Percentiles rank a stretch among this genome's conserved stretches.
Conservation (phyloP, 352 stramenopile genomes). For the Pythium aphanidermatum region DNA sequence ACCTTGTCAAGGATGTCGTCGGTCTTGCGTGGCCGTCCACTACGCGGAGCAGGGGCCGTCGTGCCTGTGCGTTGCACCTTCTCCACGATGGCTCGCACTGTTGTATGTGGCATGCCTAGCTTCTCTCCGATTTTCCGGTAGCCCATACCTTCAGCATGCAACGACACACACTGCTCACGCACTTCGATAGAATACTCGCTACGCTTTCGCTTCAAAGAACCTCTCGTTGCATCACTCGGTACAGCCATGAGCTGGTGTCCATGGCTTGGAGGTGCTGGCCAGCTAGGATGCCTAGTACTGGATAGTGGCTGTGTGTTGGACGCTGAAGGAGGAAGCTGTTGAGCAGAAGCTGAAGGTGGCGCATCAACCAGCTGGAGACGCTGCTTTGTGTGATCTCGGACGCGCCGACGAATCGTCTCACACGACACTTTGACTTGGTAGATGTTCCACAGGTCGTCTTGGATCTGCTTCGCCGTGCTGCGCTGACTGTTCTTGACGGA, state of each 20-base stretch:
- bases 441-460: conserved; percentile 43
- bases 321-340: too few species aligned
- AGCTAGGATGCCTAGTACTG: too few species aligned
- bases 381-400: conserved; percentile 47
- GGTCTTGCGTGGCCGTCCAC: conserved; percentile 53
- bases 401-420: conserved; percentile 52
- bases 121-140: conserved; percentile 55
- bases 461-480: conserved; percentile 57
- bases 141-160: conserved; percentile 43
- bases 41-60: conserved; percentile 41
- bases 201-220: conserved; percentile 29
- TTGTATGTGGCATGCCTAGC: conserved; percentile 64
- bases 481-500: conserved; percentile 41
- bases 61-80: conserved; percentile 51
- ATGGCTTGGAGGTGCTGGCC: conserved; percentile 9
- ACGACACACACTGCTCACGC: conserved; percentile 46
- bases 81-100: conserved; percentile 62
- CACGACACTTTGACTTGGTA: conserved; percentile 54
- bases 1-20: conserved; percentile 59
- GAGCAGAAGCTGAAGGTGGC: too few species aligned
- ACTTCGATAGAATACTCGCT: conserved; percentile 50
- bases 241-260: background rate
- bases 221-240: background rate
- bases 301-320: too few species aligned
- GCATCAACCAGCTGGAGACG: conserved; percentile 3